Evolutionary conservation across 169 alveolate species (phyloP).

Genomic region (Perkinsus chesapeaki): DNA sequence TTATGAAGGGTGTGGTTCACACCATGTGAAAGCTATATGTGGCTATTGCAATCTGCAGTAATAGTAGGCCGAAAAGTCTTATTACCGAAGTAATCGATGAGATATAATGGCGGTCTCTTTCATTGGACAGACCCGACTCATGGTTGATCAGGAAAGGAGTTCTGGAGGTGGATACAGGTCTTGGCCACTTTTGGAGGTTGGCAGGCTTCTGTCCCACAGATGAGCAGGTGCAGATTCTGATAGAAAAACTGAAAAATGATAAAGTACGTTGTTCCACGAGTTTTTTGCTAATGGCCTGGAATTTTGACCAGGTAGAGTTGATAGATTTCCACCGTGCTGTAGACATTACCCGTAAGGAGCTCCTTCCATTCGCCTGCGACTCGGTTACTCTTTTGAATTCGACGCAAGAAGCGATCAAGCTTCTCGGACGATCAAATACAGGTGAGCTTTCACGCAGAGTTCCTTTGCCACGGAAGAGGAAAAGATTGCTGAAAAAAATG

Average conservation of each 20-base stretch:
- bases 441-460: not conserved
- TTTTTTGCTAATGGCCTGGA: not conserved
- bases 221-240: not conserved
- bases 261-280: not conserved
- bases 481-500: not conserved
- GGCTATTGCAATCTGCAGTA: no score
- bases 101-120: no score
- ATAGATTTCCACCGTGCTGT: not conserved
- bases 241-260: not conserved
- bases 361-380: not conserved
- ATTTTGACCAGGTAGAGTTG: not conserved
- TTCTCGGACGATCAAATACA: not conserved
- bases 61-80: no score
- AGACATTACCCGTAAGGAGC: not conserved
- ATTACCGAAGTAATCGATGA: no score
- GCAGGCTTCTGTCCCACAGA: not conserved
- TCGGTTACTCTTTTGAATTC: not conserved
- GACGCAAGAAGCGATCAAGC: not conserved
- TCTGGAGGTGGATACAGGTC: not conserved
- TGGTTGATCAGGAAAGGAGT: not conserved
- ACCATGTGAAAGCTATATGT: no score
- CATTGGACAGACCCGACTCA: no score
- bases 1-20: no score
- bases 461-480: not conserved
- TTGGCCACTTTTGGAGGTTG: not conserved